Base-by-base conservation (phyloP, 495 filamentous ascomycete species). In the Usnea hakonensis region DNA sequence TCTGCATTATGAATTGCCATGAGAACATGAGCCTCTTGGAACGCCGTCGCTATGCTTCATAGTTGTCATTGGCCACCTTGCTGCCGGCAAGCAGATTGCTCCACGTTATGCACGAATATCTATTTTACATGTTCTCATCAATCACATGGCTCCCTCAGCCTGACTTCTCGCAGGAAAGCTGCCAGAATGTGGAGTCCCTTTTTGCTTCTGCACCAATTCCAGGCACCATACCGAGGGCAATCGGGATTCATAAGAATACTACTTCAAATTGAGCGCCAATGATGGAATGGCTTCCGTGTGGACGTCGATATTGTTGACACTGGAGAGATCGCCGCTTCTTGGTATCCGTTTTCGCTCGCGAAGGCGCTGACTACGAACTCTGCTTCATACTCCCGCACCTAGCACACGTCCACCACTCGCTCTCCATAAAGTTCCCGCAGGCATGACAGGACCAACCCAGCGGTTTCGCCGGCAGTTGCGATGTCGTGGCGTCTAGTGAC, bases 401-500 rank as follows among this genome's bases (percentile, higher is more conserved):
- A 4, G 83, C 81, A 62, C 88, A 91, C n/a, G 87, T 88, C 88
- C 87, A 90, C 88, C 87, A 91, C 62, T 87, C 80, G 28, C 75
- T 76, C 60, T 90, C 85, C 79, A 89, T 88, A 44, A 80, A 79
- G 5, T 78, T 81, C 3, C 82, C 82, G 63, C 89, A 92, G 28
- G 72, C 75, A 44, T 77, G 73, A 57, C 91, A 96, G 17, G 82
- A 71, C 91, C 91, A 95, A 5, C 77, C 75, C 21, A 87, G 79
- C 17, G 79, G 76, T 48, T 77, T 69, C 58, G 77, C 74, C 11
- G 78, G 69, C 41, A 73, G 65, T 55, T 73, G 64, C 33, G 70
- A 64, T 33, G 73, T 61, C 57, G 68, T 68, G 11, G 73, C 71
- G 8, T 80, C 75, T 8, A 81, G 61, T 0, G 69, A 63, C 37